A percentile compares a stretch with the other conserved stretches of the same genome.
Evolutionary conservation across 2,329 filamentous ascomycete species (phyloP).

Genomic region (Microsporum audouinii): DNA sequence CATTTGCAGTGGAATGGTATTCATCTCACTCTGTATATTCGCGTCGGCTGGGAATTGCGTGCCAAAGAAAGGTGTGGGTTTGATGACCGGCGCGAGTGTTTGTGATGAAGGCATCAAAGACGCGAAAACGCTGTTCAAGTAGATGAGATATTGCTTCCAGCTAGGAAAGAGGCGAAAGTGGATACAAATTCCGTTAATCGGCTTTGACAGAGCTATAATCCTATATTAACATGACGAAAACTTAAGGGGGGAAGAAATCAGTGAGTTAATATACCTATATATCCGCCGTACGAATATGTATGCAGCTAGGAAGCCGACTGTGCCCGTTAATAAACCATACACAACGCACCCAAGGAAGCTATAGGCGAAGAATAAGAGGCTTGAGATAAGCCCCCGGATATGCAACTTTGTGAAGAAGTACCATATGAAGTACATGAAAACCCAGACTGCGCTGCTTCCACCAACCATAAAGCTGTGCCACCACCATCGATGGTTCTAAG

Average conservation of each 20-base stretch:
- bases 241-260: background rate
- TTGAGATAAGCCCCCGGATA: conserved; percentile 67
- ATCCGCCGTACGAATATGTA: conserved; percentile 77
- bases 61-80: too few species aligned
- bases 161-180: background rate
- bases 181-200: conserved; percentile 6
- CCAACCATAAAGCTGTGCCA: conserved; percentile 79
- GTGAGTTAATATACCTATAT: conserved; percentile 51
- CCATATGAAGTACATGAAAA: conserved; percentile 73
- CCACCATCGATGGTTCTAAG: conserved; percentile 76
- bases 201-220: conserved; percentile 14
- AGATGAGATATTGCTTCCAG: too few species aligned
- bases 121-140: too few species aligned
- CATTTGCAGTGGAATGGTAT: too few species aligned
- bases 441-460: conserved; percentile 64
- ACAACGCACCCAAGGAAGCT: conserved; percentile 70
- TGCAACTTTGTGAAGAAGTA: conserved; percentile 73
- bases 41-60: too few species aligned
- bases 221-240: background rate
- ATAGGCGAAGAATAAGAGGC: conserved; percentile 75
- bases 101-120: too few species aligned
- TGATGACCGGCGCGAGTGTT: too few species aligned
- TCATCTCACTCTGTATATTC: too few species aligned
- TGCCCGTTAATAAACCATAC: conserved; percentile 71
- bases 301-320: conserved; percentile 70